A percentile compares a stretch with the other conserved stretches of the same genome.
Evolutionary conservation across 352 stramenopile genomes (phyloP).

Genomic region (Pythium rishiriense): DNA sequence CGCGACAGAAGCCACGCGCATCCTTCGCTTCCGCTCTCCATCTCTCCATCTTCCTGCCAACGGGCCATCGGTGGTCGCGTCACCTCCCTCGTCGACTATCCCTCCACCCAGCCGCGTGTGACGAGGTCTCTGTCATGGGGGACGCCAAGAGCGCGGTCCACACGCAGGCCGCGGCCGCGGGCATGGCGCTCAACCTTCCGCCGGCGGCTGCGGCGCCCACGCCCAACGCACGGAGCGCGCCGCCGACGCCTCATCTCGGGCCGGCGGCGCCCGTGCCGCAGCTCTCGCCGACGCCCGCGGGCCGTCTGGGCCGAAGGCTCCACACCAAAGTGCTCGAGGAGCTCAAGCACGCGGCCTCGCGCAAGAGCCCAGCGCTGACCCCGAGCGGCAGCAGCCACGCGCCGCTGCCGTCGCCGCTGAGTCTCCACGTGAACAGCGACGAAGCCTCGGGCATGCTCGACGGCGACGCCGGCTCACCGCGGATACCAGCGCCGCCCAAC

Average conservation of each 20-base stretch:
- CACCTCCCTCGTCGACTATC: no score
- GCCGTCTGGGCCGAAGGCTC: conserved; percentile 29
- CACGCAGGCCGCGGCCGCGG: conserved; percentile 3
- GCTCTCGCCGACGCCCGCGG: conserved; percentile 15
- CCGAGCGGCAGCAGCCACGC: not conserved
- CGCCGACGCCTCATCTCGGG: conserved; percentile 6
- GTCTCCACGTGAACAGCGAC: conserved; percentile 4
- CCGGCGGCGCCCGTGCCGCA: conserved; percentile 5
- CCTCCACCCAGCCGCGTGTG: no score
- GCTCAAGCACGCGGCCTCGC: conserved; percentile 55
- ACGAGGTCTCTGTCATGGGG: not conserved
- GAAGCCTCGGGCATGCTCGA: conserved; percentile 2
- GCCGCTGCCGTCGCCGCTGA: conserved; percentile 12
- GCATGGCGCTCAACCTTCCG: not conserved
- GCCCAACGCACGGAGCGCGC: not conserved
- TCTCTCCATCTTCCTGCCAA: not conserved
- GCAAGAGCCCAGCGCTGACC: conserved; percentile 33
- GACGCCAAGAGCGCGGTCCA: conserved; percentile 7
- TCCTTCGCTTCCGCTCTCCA: not conserved
- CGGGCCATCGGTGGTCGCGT: no score
- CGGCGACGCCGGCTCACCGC: conserved; percentile 12
- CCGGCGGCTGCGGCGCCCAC: not conserved
- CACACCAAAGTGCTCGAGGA: conserved; percentile 67
- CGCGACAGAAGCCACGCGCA: not conserved
- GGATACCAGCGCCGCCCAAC: conserved; percentile 9